Percentiles rank a stretch among this genome's conserved stretches.
phyloP scores from a whole-genome alignment of 2,329 filamentous ascomycete genomes.

The Alternaria rosae region DNA sequence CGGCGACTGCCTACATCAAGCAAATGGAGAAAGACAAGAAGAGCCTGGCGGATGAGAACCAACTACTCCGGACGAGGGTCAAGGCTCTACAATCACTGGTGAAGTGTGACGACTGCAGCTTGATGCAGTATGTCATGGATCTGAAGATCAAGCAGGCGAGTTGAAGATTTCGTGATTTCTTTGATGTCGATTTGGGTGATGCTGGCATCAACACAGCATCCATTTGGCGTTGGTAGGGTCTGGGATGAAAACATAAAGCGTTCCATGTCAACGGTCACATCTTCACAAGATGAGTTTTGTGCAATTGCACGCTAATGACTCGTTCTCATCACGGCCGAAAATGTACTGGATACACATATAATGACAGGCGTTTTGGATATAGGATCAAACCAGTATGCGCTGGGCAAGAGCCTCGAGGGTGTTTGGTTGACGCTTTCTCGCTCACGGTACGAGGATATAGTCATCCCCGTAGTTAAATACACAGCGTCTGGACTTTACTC shows the following conservation, averaged over 20 bases:
- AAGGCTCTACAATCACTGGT: constrained; percentile 55
- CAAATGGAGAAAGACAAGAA: constrained; percentile 55
- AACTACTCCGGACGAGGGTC: constrained; percentile 48
- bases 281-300: not conserved
- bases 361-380: constrained; percentile 19
- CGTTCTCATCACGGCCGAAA: not conserved
- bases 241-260: constrained; percentile 5
- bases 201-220: constrained; percentile 25
- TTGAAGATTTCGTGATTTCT: not conserved
- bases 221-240: constrained; percentile 23
- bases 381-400: constrained; percentile 7
- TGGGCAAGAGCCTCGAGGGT: constrained; percentile 14
- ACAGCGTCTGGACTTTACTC: not conserved
- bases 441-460: constrained; percentile 1
- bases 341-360: constrained; percentile 1
- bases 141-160: constrained; percentile 46
- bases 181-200: constrained; percentile 6
- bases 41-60: constrained; percentile 49
- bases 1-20: constrained; percentile 57
- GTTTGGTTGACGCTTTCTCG: constrained; percentile 9
- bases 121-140: constrained; percentile 55
- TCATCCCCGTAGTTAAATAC: not conserved
- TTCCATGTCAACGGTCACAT: not conserved
- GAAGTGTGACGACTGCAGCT: constrained; percentile 56
- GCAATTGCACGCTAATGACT: not conserved